Evolutionary conservation across 169 alveolate species (phyloP).

Genomic region (Theileria orientalis): DNA sequence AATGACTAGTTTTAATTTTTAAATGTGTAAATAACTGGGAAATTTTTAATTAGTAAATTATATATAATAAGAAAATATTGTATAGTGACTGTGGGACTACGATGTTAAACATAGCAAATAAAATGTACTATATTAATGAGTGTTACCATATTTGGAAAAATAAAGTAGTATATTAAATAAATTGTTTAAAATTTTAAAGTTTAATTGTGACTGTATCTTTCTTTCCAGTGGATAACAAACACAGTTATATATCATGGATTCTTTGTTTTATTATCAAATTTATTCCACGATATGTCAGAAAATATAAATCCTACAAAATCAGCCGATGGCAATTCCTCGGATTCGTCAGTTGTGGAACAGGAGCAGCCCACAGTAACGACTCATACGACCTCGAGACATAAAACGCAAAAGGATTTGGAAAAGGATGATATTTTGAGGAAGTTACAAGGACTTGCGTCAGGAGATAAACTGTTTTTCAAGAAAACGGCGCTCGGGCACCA

Average conservation of each 20-base stretch:
- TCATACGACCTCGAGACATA: background rate
- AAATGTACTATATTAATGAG: background rate
- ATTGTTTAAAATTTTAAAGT: too few species aligned
- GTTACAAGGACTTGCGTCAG: slow-evolving; percentile 43
- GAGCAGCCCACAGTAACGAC: background rate
- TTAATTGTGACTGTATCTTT: background rate
- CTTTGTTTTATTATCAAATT: background rate
- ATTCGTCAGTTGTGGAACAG: background rate
- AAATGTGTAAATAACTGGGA: too few species aligned
- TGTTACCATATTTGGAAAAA: background rate
- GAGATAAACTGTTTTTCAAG: slow-evolving; percentile 48
- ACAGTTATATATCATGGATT: background rate
- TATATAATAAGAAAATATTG: too few species aligned
- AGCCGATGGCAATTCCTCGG: background rate
- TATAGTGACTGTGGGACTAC: background rate
- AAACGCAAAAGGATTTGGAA: slow-evolving; percentile 35
- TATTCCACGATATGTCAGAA: background rate
- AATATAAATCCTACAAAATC: background rate
- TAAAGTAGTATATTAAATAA: too few species aligned
- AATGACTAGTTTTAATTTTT: too few species aligned
- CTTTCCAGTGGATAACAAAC: background rate
- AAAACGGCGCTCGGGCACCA: slow-evolving; percentile 19
- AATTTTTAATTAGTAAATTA: too few species aligned
- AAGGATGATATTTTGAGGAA: slow-evolving; percentile 53
- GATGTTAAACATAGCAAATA: background rate